A percentile compares a stretch with the other conserved stretches of the same genome.
Conservation (phyloP, 2,329 filamentous ascomycete species). For the Colletotrichum agaves region DNA sequence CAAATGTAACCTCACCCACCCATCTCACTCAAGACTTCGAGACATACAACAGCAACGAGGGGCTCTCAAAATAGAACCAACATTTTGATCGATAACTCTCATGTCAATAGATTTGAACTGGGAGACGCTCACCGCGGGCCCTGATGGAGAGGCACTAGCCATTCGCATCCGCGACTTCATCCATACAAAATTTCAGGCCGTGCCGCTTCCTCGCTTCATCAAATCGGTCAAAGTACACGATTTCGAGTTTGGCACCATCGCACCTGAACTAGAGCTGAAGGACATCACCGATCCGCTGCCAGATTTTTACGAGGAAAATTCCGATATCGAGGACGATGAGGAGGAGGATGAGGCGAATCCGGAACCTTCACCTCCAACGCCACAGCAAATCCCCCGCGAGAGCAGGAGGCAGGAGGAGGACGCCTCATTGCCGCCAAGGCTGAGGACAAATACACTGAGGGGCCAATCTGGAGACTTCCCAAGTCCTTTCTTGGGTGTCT, state of each 20-base stretch:
- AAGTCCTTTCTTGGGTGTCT: slow-evolving; percentile 67
- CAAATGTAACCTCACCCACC: not conserved
- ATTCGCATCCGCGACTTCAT: slow-evolving; percentile 92
- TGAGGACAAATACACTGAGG: slow-evolving; percentile 49
- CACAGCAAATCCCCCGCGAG: slow-evolving; percentile 37
- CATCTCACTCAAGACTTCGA: not conserved
- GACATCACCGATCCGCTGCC: slow-evolving; percentile 95
- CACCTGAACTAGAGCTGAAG: slow-evolving; percentile 90
- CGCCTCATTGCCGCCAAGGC: slow-evolving; percentile 49
- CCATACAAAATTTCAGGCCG: slow-evolving; percentile 93
- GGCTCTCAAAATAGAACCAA: not conserved
- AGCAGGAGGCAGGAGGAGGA: slow-evolving; percentile 37
- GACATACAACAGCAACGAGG: not conserved
- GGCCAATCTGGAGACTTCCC: slow-evolving; percentile 54
- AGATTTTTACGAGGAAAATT: slow-evolving; percentile 92
- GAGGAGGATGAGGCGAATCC: slow-evolving; percentile 51
- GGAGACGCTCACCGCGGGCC: slow-evolving; percentile 89
- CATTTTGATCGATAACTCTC: slow-evolving; percentile 21
- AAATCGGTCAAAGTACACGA: slow-evolving; percentile 94
- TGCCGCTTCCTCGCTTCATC: slow-evolving; percentile 93
- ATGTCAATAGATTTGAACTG: slow-evolving; percentile 99
- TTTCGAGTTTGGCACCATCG: slow-evolving; percentile 88
- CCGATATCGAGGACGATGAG: slow-evolving; percentile 63
- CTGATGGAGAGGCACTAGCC: slow-evolving; percentile 86
- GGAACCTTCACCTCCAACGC: slow-evolving; percentile 39